Percentiles rank a stretch among this genome's conserved stretches.
phyloP scores from a whole-genome alignment of 495 filamentous ascomycete genomes.

The Trichoderma erinaceum region DNA sequence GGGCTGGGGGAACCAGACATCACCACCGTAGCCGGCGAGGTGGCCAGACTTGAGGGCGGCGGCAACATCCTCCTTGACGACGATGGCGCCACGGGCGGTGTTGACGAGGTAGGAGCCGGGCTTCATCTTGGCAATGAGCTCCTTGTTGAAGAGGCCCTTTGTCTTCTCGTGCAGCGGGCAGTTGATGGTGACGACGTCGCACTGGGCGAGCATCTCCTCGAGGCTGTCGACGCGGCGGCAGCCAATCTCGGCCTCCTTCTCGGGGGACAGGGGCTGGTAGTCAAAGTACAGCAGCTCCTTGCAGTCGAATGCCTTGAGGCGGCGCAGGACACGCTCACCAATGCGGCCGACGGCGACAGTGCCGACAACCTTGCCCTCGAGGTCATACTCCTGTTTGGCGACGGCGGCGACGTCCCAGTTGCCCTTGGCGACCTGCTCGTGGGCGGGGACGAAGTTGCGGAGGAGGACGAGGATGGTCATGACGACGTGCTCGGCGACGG shows the following conservation, averaged over 20 bases:
- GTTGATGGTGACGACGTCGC: constrained; percentile 98
- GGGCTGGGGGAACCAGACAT: constrained; percentile 79
- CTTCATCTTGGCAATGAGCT: constrained; percentile 99
- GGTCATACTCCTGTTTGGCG: constrained; percentile 95
- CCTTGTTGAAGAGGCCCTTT: constrained; percentile 94
- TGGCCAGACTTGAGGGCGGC: constrained; percentile 89
- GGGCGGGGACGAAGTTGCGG: constrained; percentile 96
- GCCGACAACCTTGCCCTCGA: constrained; percentile 95
- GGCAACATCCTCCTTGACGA: constrained; percentile 98
- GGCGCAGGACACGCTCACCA: constrained; percentile 92
- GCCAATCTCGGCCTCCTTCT: constrained; percentile 94
- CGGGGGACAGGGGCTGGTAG: constrained; percentile 85
- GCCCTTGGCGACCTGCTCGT: constrained; percentile 82
- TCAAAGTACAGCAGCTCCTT: constrained; percentile 99
- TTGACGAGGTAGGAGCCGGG: constrained; percentile 93
- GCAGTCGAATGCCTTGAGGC: constrained; percentile 96
- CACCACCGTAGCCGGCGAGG: constrained; percentile 93
- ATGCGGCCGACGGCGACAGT: constrained; percentile 97
- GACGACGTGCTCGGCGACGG: constrained; percentile 89
- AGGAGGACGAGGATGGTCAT: constrained; percentile 97
- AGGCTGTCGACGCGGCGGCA: constrained; percentile 79
- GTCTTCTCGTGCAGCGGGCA: constrained; percentile 99
- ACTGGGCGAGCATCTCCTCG: constrained; percentile 93
- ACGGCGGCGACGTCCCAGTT: constrained; percentile 95
- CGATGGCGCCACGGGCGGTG: constrained; percentile 96